phyloP scores from a whole-genome alignment of 306 rosid genomes.

The Mucuna pruriens region DNA sequence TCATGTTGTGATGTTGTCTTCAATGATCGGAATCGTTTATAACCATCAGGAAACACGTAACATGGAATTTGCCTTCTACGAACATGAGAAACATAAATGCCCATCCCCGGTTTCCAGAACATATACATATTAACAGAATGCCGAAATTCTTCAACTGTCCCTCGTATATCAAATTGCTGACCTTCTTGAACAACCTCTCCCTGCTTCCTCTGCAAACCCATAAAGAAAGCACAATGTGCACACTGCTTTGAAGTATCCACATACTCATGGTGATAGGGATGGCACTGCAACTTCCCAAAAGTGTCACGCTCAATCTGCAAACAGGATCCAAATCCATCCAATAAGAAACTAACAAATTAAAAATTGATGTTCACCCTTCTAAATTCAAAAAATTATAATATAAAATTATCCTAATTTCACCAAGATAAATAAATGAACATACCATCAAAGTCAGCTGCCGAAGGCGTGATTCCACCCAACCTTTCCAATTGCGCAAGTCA shows the following conservation, averaged over 20 bases:
- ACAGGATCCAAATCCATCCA: background rate
- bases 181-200: conserved; percentile 63
- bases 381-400: background rate
- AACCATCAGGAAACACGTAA: conserved; percentile 54
- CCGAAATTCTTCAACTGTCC: conserved; percentile 54
- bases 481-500: conserved; percentile 87
- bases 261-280: conserved; percentile 54
- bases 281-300: conserved; percentile 65
- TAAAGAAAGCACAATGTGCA: conserved; percentile 58
- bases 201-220: conserved; percentile 65
- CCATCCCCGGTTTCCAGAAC: conserved; percentile 67
- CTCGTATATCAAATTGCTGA: conserved; percentile 66
- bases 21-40: conserved; percentile 43
- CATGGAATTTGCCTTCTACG: conserved; percentile 58
- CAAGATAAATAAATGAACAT: background rate
- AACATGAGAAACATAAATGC: conserved; percentile 57
- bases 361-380: background rate
- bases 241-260: conserved; percentile 51
- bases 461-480: conserved; percentile 97
- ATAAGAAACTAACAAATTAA: background rate
- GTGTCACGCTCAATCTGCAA: conserved; percentile 60
- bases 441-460: conserved; percentile 79
- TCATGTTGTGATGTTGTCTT: conserved; percentile 37
- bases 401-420: background rate
- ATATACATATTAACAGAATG: conserved; percentile 56